A percentile compares a stretch with the other conserved stretches of the same genome.
Evolutionary conservation across 1,284 basidiomycete genomes (phyloP).

Genomic region (Sanghuangporus baumii): DNA sequence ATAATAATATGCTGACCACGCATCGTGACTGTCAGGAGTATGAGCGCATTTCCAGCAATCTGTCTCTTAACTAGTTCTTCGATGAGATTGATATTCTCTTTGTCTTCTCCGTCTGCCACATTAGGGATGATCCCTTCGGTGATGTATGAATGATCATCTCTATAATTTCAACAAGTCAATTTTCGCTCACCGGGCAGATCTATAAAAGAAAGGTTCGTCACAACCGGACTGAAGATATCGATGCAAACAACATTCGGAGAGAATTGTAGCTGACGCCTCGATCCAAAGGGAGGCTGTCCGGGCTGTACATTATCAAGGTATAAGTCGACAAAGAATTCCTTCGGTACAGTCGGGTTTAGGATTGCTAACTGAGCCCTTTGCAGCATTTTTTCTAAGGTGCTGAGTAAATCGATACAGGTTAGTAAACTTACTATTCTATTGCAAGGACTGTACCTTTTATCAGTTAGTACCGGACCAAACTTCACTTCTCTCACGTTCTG

Average conservation of each 20-base stretch:
- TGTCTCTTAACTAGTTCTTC: constrained; percentile 32
- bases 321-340: constrained; percentile 23
- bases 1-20: constrained; percentile 25
- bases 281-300: not conserved
- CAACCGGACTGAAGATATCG: constrained; percentile 37
- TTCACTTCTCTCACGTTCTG: constrained; percentile 28
- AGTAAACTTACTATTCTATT: not conserved
- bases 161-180: not conserved
- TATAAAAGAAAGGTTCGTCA: constrained; percentile 40
- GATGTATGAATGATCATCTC: not conserved
- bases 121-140: constrained; percentile 30
- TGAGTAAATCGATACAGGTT: not conserved
- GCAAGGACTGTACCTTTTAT: constrained; percentile 21
- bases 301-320: constrained; percentile 18
- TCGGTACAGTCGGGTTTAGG: constrained; percentile 30
- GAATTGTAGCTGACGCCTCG: constrained; percentile 28
- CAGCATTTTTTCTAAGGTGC: constrained; percentile 40
- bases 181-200: constrained; percentile 38
- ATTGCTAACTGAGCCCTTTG: constrained; percentile 41
- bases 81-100: constrained; percentile 31
- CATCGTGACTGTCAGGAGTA: constrained; percentile 36
- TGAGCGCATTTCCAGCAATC: constrained; percentile 34
- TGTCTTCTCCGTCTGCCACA: constrained; percentile 23
- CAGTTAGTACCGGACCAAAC: constrained; percentile 32
- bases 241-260: constrained; percentile 41